phyloP scores from a whole-genome alignment of 306 rosid species.

The Astragalus membranaceus region DNA sequence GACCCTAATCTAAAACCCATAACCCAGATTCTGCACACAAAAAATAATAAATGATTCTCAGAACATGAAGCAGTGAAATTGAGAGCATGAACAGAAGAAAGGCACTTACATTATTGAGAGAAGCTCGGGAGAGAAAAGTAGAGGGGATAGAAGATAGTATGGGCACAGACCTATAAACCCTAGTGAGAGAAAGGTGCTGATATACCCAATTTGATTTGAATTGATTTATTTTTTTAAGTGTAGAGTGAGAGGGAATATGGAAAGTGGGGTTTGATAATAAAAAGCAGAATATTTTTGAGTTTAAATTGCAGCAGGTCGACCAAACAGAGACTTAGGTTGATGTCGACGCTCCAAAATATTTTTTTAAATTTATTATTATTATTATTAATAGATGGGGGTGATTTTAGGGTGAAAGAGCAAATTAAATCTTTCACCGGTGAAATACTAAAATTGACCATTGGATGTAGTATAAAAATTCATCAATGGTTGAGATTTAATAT shows the following conservation, averaged over 20 bases:
- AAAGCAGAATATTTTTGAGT: background rate
- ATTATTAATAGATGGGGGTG: no score
- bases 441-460: no score
- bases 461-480: no score
- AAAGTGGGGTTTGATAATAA: background rate
- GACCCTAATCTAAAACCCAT: constrained; percentile 6
- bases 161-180: constrained; percentile 23
- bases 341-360: background rate
- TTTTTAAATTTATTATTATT: background rate
- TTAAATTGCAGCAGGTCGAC: constrained; percentile 9
- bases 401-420: no score
- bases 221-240: background rate
- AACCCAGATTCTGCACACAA: background rate
- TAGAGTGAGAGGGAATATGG: background rate
- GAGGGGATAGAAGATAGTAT: constrained; percentile 2
- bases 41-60: background rate
- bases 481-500: no score
- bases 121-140: background rate
- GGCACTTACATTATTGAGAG: constrained; percentile 34
- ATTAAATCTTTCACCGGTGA: no score
- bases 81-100: constrained; percentile 12
- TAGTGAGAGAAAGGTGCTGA: background rate
- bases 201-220: constrained; percentile 9
- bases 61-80: background rate
- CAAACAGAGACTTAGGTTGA: background rate